phyloP scores from a whole-genome alignment of 768 basidiomycete genomes.

The Butyriboletus loyo region DNA sequence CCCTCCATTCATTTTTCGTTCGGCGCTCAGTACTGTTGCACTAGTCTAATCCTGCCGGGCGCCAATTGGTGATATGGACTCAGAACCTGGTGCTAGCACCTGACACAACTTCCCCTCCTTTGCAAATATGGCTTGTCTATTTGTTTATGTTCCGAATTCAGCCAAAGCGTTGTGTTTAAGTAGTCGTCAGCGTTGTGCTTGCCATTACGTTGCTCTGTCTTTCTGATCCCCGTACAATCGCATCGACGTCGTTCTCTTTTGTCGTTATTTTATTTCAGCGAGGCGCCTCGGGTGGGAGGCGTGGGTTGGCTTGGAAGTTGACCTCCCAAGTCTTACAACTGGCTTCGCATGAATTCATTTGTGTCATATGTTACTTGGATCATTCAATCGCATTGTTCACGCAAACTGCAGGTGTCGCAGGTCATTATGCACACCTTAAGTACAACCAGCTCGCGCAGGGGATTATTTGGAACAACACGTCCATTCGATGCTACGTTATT shows the following conservation, averaged over 20 bases:
- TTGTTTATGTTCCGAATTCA: conserved; percentile 20
- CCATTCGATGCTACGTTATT: conserved; percentile 39
- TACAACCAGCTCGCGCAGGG: neutral
- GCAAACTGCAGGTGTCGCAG: neutral
- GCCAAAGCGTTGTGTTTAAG: conserved; percentile 27
- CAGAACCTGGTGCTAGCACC: conserved; percentile 25
- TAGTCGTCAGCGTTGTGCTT: conserved; percentile 26
- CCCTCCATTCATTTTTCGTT: conserved; percentile 20
- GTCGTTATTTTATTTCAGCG: conserved; percentile 22
- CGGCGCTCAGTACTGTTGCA: conserved; percentile 14
- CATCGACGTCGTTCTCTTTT: conserved; percentile 12
- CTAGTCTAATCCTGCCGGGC: conserved; percentile 7
- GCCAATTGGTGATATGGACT: conserved; percentile 18
- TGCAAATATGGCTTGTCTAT: conserved; percentile 21
- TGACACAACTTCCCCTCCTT: conserved; percentile 23
- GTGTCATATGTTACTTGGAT: conserved; percentile 7
- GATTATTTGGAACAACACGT: neutral
- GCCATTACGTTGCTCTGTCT: conserved; percentile 22
- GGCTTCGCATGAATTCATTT: conserved; percentile 7
- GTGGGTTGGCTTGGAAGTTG: conserved; percentile 34
- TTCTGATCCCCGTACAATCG: conserved; percentile 13
- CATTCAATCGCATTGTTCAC: conserved; percentile 15
- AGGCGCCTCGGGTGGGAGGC: conserved; percentile 6
- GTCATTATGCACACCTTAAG: neutral
- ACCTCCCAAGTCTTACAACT: conserved; percentile 29